Conservation (phyloP, 352 stramenopile species). For the Globisporangium perplexum region DNA sequence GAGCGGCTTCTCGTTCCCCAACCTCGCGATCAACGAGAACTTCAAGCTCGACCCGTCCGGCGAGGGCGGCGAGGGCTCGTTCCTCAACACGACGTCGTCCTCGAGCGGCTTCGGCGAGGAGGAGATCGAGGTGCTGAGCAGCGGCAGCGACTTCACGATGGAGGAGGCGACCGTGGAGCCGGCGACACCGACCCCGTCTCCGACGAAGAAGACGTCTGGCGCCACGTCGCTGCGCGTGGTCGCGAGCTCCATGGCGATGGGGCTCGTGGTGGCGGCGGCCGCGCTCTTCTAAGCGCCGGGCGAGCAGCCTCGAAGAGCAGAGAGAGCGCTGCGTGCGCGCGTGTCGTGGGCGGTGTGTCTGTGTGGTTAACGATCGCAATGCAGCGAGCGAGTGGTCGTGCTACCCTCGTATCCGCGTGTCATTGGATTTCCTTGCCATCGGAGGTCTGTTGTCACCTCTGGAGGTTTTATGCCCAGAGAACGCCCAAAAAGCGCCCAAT, state of each 20-base stretch:
- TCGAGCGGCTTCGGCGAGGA: conserved; percentile 4
- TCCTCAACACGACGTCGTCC: conserved; percentile 6
- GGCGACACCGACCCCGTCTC: background rate
- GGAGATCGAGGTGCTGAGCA: background rate
- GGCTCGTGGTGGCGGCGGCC: background rate
- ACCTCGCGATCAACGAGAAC: conserved; percentile 24
- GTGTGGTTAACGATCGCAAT: background rate
- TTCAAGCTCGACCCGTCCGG: conserved; percentile 13
- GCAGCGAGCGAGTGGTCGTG: background rate
- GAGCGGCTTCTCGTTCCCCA: conserved; percentile 38
- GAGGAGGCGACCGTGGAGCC: background rate
- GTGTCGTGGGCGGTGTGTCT: background rate
- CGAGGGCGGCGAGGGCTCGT: conserved; percentile 1
- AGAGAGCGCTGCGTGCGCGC: too few species aligned
- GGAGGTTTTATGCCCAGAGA: too few species aligned
- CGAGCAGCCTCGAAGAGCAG: too few species aligned
- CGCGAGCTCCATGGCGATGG: background rate
- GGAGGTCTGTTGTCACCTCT: too few species aligned
- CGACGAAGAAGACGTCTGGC: conserved; percentile 1
- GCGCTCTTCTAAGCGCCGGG: conserved; percentile 1
- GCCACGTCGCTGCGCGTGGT: background rate
- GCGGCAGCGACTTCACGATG: conserved; percentile 3
- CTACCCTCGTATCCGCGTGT: too few species aligned
- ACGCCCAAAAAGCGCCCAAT: too few species aligned
- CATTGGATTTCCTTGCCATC: too few species aligned